phyloP scores from a whole-genome alignment of 768 basidiomycete genomes.

The Suillus spraguei region DNA sequence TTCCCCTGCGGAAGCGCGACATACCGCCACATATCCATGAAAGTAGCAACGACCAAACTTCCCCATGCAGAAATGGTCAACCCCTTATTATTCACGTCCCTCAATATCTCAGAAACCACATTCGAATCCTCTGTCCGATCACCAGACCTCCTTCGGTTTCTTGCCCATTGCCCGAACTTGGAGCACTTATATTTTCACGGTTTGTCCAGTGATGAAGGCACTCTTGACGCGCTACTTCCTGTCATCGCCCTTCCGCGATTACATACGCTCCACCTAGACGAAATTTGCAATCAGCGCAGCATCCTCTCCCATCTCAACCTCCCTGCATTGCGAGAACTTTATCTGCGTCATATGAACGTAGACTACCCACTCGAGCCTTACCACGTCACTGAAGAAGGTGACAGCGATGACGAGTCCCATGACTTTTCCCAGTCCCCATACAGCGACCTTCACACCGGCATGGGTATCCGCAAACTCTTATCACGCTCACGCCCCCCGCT shows the following conservation, averaged over 20 bases:
- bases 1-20: constrained; percentile 36
- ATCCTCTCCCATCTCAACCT: constrained; percentile 66
- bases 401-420: constrained; percentile 71
- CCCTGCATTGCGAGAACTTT: constrained; percentile 60
- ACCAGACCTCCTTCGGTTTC: constrained; percentile 57
- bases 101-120: constrained; percentile 57
- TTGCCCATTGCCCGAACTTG: constrained; percentile 61
- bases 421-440: constrained; percentile 79
- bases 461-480: constrained; percentile 73
- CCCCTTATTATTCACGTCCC: constrained; percentile 56
- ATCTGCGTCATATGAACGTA: constrained; percentile 68
- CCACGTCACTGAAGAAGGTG: constrained; percentile 53
- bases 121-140: constrained; percentile 44
- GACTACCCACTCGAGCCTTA: constrained; percentile 45
- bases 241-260: constrained; percentile 60
- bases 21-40: constrained; percentile 47
- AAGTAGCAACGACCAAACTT: constrained; percentile 49
- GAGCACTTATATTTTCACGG: constrained; percentile 61
- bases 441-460: constrained; percentile 78
- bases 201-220: constrained; percentile 47
- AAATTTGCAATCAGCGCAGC: constrained; percentile 63
- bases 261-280: constrained; percentile 55
- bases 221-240: constrained; percentile 32
- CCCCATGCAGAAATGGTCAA: constrained; percentile 47
- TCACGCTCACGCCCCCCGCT: constrained; percentile 64